Evolutionary conservation across 805 yeast species (phyloP).

Genomic region (Phaffomyces opuntiae): DNA sequence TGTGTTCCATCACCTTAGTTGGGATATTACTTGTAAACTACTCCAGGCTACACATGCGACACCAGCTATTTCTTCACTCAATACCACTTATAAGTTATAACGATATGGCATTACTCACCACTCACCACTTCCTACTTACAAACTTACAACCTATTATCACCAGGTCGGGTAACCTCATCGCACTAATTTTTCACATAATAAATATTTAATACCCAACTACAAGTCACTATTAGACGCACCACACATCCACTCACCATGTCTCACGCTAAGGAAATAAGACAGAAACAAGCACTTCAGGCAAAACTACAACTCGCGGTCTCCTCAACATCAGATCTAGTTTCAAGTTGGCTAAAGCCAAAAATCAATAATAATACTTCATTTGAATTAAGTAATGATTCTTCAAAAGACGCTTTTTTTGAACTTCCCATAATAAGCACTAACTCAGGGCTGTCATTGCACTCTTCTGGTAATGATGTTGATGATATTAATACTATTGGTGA

Average conservation of each 20-base stretch:
- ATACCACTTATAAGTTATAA: no score
- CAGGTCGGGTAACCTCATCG: not conserved
- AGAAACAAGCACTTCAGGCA: conserved; percentile 21
- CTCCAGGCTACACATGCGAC: no score
- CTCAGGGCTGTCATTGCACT: conserved; percentile 12
- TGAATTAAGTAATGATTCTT: conserved; percentile 6
- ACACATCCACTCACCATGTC: conserved; percentile 12
- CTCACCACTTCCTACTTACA: no score
- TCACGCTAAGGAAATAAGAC: conserved; percentile 19
- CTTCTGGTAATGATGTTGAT: not conserved
- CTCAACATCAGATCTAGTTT: conserved; percentile 13
- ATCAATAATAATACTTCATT: not conserved
- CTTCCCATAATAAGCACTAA: conserved; percentile 20
- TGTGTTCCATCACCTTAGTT: no score
- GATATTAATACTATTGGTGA: conserved; percentile 22
- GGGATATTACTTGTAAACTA: no score
- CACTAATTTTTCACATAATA: no score
- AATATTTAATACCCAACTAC: no score
- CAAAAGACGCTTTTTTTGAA: conserved; percentile 17
- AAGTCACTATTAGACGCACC: no score
- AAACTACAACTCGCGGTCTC: conserved; percentile 17
- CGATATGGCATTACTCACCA: no score
- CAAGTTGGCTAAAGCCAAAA: conserved; percentile 18
- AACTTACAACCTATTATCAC: no score
- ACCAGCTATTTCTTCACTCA: no score